Conservation (phyloP, 257 asterid genomes). For the Lycium ferocissimum region DNA sequence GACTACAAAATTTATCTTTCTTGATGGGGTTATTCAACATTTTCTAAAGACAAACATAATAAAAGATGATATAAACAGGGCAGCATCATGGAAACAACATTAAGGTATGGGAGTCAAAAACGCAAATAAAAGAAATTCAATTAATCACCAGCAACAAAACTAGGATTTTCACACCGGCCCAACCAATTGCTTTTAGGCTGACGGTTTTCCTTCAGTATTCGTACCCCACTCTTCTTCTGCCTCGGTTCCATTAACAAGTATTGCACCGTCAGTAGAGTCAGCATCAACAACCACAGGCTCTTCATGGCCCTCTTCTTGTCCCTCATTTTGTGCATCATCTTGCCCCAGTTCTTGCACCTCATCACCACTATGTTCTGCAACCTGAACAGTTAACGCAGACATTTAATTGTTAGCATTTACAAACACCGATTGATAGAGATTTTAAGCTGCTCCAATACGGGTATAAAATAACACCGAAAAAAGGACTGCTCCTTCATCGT, state of each 20-base stretch:
- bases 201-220: slow-evolving; percentile 84
- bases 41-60: slow-evolving; percentile 4
- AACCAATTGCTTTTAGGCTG: slow-evolving; percentile 87
- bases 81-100: background rate
- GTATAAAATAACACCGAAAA: background rate
- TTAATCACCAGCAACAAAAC: slow-evolving; percentile 81
- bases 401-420: slow-evolving; percentile 31
- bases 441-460: background rate
- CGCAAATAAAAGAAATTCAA: slow-evolving; percentile 61
- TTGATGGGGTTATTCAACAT: slow-evolving; percentile 9
- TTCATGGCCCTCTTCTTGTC: slow-evolving; percentile 55
- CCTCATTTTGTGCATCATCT: slow-evolving; percentile 49
- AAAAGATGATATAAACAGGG: slow-evolving; percentile 14
- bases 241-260: slow-evolving; percentile 73
- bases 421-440: background rate
- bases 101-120: slow-evolving; percentile 38
- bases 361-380: slow-evolving; percentile 67
- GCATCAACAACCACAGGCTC: slow-evolving; percentile 80
- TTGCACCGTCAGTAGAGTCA: slow-evolving; percentile 80
- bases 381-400: slow-evolving; percentile 37
- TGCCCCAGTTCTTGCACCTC: slow-evolving; percentile 54
- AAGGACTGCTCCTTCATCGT: background rate
- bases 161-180: slow-evolving; percentile 72
- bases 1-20: background rate
- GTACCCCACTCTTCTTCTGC: slow-evolving; percentile 97